Percentiles rank a stretch among this genome's conserved stretches.
phyloP scores from a whole-genome alignment of 2,329 filamentous ascomycete genomes.

The Furcasterigmium furcatum region DNA sequence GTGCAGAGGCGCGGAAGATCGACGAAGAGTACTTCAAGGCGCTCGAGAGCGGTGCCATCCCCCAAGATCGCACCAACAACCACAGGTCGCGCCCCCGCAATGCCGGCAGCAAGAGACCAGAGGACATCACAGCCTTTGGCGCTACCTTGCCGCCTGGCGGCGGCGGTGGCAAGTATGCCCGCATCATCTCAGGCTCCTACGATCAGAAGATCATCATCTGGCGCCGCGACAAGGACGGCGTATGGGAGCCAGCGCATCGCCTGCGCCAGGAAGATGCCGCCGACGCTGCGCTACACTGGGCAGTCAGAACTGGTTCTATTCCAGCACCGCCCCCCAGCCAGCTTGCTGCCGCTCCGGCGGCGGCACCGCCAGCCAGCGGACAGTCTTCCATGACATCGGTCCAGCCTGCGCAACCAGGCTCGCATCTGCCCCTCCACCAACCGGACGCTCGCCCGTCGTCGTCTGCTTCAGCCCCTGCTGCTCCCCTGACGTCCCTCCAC shows the following conservation, averaged over 20 bases:
- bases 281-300: constrained; percentile 34
- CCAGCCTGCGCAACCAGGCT: constrained; percentile 1
- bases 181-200: constrained; percentile 97
- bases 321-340: constrained; percentile 8
- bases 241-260: constrained; percentile 76
- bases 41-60: constrained; percentile 46
- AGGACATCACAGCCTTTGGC: constrained; percentile 75
- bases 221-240: constrained; percentile 79
- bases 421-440: constrained; percentile 1
- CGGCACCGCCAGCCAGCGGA: constrained; percentile 5
- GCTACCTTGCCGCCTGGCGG: constrained; percentile 88
- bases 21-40: constrained; percentile 70
- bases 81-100: constrained; percentile 46
- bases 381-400: constrained; percentile 6
- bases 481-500: constrained; percentile 2
- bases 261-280: constrained; percentile 73
- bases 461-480: neutral
- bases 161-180: constrained; percentile 81
- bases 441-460: constrained; percentile 8
- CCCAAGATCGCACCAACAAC: constrained; percentile 23
- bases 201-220: constrained; percentile 96
- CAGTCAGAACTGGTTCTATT: neutral
- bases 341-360: constrained; percentile 2
- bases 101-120: constrained; percentile 70
- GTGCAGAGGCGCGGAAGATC: constrained; percentile 66